These are phyloP conservation scores for Gleditsia sinensis DNA, from an alignment of 306 rosid genomes.

Conservation along the genomic window DNA sequence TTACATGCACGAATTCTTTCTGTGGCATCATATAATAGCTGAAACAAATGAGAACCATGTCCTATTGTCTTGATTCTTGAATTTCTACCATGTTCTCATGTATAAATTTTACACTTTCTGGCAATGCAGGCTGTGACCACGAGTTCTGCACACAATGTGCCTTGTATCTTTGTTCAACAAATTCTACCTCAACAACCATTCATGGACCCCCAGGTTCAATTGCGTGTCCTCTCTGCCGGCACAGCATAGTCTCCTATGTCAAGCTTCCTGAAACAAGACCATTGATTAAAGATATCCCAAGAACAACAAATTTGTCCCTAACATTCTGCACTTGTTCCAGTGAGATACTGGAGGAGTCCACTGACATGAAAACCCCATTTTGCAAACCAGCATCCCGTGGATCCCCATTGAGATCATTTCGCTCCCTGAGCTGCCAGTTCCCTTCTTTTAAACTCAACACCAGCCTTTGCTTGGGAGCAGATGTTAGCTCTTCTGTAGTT, in stretches of 20 bases:
- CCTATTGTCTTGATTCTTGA: no score
- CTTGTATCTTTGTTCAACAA: constrained; percentile 87
- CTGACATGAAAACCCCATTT: constrained; percentile 64
- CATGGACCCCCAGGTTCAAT: constrained; percentile 84
- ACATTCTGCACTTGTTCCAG: constrained; percentile 69
- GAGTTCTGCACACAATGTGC: constrained; percentile 96
- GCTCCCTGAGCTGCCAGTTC: constrained; percentile 74
- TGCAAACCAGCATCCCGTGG: constrained; percentile 53
- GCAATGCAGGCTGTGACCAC: constrained; percentile 83
- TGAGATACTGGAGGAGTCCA: constrained; percentile 50
- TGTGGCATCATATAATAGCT: background rate
- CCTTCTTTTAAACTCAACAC: constrained; percentile 60
- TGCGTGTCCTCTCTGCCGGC: constrained; percentile 92
- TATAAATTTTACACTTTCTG: background rate
- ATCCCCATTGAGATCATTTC: constrained; percentile 48
- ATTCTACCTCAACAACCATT: constrained; percentile 41
- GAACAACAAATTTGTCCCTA: constrained; percentile 67
- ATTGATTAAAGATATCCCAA: constrained; percentile 41
- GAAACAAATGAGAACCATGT: background rate
- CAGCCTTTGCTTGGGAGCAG: constrained; percentile 66
- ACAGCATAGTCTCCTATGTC: constrained; percentile 77
- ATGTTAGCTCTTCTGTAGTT: constrained; percentile 58
- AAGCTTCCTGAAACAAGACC: constrained; percentile 64
- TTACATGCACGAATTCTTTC: background rate
- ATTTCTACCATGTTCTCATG: background rate